Base-by-base conservation (phyloP, 352 stramenopile genomes). In the Globisporangium uncinulatum region DNA sequence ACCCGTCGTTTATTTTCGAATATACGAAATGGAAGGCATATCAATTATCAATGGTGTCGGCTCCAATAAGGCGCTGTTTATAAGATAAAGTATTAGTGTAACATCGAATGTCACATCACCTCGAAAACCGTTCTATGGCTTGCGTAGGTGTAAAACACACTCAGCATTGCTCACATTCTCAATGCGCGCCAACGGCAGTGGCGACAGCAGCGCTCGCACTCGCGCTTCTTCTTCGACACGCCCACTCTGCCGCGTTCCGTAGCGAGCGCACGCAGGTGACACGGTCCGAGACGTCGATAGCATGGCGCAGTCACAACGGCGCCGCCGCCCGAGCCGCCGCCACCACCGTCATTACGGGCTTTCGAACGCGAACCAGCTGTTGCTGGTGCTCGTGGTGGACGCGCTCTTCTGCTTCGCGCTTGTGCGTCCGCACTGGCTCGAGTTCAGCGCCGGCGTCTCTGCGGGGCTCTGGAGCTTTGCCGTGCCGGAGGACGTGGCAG, bases 301-400 rank as follows among this genome's bases (percentile, higher is more conserved):
- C 42, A 29, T 10, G 7, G 41, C 45, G 46, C 24, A 24, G 46
- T n/a, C 19, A 17, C 19, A 39, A 24, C 46, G 24, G 39, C 57
- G 50, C 39, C 19, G 14, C 5, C 41, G 34, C 39, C 10, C 24
- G 17, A 34, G 67, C 47, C 75, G 67, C 34, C 69, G 69, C 44
- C 65, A 66, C 45, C 74, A 90, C 63, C 78, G 83, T 21, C 78
- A 87, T 48, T 92, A 89, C 48, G 83, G 83, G 3, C 68, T 90
- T 56, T 77, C 83, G 24, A 92, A 92, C 65, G 83, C 83, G n/a
- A 92, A 92, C 71, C 83, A 92, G 76, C 79, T 92, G 59, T 67
- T 92, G 52, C 67, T 89, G 50, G 77, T 69, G 54, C 66, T 88
- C 59, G 63, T 70, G 14, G 66, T 87, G 4, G 74, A 66, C 45